Evolutionary conservation across 495 filamentous ascomycete genomes (phyloP).

Genomic region (Daldinia concentrica): DNA sequence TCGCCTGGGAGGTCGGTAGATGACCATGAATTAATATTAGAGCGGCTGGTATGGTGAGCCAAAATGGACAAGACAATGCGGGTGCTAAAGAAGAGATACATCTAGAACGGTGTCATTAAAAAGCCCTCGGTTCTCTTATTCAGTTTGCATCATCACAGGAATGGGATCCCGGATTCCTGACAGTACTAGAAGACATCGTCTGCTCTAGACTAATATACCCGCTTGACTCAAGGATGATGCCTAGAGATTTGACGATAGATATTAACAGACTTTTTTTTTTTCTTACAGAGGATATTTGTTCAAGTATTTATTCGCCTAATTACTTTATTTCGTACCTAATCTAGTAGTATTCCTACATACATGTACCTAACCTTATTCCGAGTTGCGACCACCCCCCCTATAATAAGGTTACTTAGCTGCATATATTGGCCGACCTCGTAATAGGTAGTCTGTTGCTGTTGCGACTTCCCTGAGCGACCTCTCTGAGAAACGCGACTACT

Average conservation of each 20-base stretch:
- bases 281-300: not conserved
- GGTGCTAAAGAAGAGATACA: slow-evolving; percentile 16
- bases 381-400: not conserved
- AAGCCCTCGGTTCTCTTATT: slow-evolving; percentile 7
- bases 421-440: slow-evolving; percentile 16
- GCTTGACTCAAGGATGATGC: slow-evolving; percentile 17
- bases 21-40: slow-evolving; percentile 33
- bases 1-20: slow-evolving; percentile 6
- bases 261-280: slow-evolving; percentile 19
- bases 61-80: slow-evolving; percentile 22
- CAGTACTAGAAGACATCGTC: slow-evolving; percentile 19
- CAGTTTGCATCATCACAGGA: slow-evolving; percentile 23
- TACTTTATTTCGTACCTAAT: not conserved
- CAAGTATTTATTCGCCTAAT: slow-evolving; percentile 8
- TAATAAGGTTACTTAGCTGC: slow-evolving; percentile 37
- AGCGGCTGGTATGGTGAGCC: slow-evolving; percentile 35
- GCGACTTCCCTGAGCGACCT: not conserved
- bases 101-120: slow-evolving; percentile 17
- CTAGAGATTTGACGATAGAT: slow-evolving; percentile 34
- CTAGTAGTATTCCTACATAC: not conserved
- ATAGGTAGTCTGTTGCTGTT: not conserved
- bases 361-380: slow-evolving; percentile 6
- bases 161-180: not conserved
- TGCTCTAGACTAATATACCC: slow-evolving; percentile 22
- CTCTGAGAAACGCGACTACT: not conserved